These are phyloP conservation scores for Ceratobasidium papillatum DNA, from an alignment of 1,284 basidiomycete genomes.

Conservation along the genomic window DNA sequence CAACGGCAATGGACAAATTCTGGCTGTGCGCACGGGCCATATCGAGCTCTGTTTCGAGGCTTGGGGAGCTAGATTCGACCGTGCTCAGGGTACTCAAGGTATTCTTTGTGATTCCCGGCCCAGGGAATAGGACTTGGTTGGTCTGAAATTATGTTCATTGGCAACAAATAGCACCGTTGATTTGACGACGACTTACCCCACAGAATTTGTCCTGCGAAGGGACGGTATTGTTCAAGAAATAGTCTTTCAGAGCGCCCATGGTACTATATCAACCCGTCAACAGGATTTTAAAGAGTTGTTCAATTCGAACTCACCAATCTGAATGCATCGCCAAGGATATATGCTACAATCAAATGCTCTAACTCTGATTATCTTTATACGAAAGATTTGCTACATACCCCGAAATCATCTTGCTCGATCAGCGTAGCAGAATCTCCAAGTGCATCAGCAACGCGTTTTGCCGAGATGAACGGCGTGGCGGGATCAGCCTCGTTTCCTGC, in stretches of 20 bases:
- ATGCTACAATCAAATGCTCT: not conserved
- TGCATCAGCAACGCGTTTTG: constrained; percentile 32
- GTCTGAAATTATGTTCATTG: not conserved
- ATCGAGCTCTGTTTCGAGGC: no score
- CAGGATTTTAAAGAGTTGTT: no score
- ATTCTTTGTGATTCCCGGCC: no score
- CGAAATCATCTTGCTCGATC: constrained; percentile 36
- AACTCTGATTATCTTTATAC: not conserved
- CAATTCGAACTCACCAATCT: not conserved
- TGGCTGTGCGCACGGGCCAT: no score
- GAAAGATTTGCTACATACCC: not conserved
- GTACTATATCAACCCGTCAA: not conserved
- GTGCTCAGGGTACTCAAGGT: no score
- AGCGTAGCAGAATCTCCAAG: constrained; percentile 31
- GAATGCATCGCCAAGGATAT: not conserved
- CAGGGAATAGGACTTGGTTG: not conserved
- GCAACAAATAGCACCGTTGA: not conserved
- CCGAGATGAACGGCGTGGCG: constrained; percentile 20
- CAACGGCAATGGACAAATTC: no score
- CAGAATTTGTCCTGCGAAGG: not conserved
- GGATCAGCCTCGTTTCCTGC: constrained; percentile 40
- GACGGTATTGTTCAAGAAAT: not conserved
- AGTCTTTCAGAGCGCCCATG: not conserved
- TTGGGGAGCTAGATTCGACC: no score
- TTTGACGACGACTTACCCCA: not conserved